Evolutionary conservation across 306 rosid species (phyloP).

Genomic region (Citrullus colocynthis): DNA sequence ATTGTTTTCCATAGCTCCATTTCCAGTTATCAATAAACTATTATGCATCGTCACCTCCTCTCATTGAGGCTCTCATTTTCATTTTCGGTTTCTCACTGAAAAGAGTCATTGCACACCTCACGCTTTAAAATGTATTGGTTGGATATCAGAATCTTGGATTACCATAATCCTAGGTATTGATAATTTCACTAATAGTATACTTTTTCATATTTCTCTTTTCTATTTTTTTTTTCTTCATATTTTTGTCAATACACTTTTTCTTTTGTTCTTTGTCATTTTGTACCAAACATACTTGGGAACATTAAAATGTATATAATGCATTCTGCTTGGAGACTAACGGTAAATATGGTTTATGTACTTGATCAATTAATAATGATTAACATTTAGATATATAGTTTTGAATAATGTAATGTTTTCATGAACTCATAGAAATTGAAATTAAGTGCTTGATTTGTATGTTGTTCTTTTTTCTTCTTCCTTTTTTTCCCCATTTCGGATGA

Average conservation of each 20-base stretch:
- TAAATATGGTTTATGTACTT: background rate
- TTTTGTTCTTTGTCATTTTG: background rate
- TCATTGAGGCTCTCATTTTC: background rate
- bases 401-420: background rate
- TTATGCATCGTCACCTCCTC: background rate
- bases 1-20: too few relatives aligned
- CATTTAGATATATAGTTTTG: background rate
- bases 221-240: background rate
- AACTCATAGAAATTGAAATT: background rate
- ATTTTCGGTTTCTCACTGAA: background rate
- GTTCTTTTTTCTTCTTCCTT: too few relatives aligned
- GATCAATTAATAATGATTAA: background rate
- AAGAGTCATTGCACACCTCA: background rate
- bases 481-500: background rate
- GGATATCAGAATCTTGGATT: too few relatives aligned
- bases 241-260: background rate
- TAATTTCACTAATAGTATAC: background rate
- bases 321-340: background rate
- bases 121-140: background rate
- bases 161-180: background rate
- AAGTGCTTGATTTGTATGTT: background rate
- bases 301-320: background rate
- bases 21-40: too few relatives aligned
- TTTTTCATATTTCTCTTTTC: background rate
- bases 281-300: background rate